Base-by-base conservation (phyloP, 257 asterid species). In the Gentiana dahurica region DNA sequence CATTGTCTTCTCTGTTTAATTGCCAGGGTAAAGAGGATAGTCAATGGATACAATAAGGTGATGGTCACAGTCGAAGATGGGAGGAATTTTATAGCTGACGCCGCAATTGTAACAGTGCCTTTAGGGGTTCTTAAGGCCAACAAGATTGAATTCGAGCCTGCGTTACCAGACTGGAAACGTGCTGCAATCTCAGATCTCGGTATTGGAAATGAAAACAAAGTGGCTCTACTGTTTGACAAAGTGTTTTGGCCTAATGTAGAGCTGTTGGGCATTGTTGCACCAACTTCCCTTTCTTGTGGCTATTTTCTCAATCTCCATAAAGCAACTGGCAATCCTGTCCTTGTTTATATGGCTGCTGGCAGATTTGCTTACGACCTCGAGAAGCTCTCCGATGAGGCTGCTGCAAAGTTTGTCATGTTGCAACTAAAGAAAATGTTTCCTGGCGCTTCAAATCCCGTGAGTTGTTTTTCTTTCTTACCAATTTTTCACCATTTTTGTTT, bases 301-400 rank as follows among this genome's bases (percentile, higher is more conserved):
- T 92, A 92, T 68, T 92, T 92, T 66, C 93, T 92, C 46, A 92
- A 92, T 71, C 97, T 92, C 65, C 97, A 88, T 59, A 92, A 92
- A 79, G 99, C 99, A 41, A 92, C 91, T 4, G 95, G 95, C 13
- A 71, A 92, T 70, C 95, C 85, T 0, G 86, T 92, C 53, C 95
- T 92, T 32, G 99, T 92, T 62, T 92, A 83, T 61, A 92, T 92
- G 99, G 97, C 96, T 54, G 97, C 99, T 60, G 99, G 99, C 55
- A 79, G 81, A 58, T 86, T 88, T 63, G 95, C 99, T 0, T 62
- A 71, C 64, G 97, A 92, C 72, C 86, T 88, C 1, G 99, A 92
- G 85, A 88, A 92, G 76, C 81, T 92, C 43, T 77, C 95, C 1
- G 97, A 92, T 34, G 81, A 79, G 61, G 92, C 79, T 15, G 87